phyloP scores from a whole-genome alignment of 169 alveolate species.

The Eimeria mitis region DNA sequence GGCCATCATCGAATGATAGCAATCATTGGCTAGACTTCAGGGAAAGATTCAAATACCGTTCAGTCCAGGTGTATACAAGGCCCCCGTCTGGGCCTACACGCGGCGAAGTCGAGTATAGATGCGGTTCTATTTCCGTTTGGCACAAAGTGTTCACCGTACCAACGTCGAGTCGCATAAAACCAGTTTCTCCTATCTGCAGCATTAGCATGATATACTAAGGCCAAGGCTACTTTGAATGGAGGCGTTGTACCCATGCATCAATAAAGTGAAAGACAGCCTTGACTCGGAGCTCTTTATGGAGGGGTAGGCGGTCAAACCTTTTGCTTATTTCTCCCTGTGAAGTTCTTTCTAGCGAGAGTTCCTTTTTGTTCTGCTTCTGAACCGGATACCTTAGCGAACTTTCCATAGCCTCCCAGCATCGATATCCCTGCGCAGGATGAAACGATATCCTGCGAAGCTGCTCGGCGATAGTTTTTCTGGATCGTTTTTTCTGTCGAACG shows the following conservation, averaged over 20 bases:
- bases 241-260: constrained; percentile 86
- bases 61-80: constrained; percentile 82
- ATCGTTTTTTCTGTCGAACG: too few relatives aligned
- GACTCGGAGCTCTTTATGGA: constrained; percentile 86
- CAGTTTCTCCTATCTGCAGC: constrained; percentile 87
- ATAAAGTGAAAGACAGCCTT: constrained; percentile 89
- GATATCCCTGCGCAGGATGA: constrained; percentile 83
- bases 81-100: constrained; percentile 72
- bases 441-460: constrained; percentile 71
- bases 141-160: constrained; percentile 6
- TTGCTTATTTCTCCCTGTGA: constrained; percentile 87
- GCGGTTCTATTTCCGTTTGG: not conserved
- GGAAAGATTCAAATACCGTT: constrained; percentile 6
- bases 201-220: not conserved
- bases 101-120: constrained; percentile 62
- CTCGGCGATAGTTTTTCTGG: not conserved
- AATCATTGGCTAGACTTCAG: not conserved
- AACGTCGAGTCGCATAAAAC: constrained; percentile 73
- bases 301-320: constrained; percentile 84
- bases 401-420: constrained; percentile 85
- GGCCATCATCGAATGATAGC: not conserved
- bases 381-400: constrained; percentile 78
- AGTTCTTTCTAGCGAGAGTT: not conserved
- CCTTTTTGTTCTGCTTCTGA: not conserved
- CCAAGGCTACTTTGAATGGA: not conserved